Percentiles rank a stretch among this genome's conserved stretches.
phyloP scores from a whole-genome alignment of 2,329 filamentous ascomycete species.

The Lachnellula cervina region DNA sequence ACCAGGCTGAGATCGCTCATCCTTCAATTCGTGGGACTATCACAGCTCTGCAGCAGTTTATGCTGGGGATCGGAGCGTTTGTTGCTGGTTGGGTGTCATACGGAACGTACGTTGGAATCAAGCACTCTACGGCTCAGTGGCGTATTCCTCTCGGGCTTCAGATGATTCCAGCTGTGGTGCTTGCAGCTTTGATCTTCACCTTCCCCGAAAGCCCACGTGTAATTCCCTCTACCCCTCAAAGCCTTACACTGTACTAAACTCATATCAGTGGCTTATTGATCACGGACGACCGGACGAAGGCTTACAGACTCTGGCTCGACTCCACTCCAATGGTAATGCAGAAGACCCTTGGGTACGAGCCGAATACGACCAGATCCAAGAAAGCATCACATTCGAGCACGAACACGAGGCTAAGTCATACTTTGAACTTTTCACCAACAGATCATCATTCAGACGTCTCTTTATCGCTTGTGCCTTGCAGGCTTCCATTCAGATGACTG shows the following conservation, averaged over 20 bases:
- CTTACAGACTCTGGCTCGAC: constrained; percentile 50
- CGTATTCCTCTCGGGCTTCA: constrained; percentile 46
- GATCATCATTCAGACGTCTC: constrained; percentile 57
- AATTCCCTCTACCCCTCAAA: background rate
- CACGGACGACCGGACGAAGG: constrained; percentile 52
- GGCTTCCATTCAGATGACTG: constrained; percentile 63
- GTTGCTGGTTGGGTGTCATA: constrained; percentile 70
- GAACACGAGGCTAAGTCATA: constrained; percentile 61
- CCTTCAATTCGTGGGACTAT: constrained; percentile 69
- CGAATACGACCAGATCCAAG: constrained; percentile 59
- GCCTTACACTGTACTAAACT: background rate
- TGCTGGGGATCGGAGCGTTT: constrained; percentile 72
- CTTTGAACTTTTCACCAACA: constrained; percentile 54
- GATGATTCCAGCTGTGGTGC: constrained; percentile 51
- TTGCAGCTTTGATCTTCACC: constrained; percentile 50
- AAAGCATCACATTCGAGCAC: constrained; percentile 56
- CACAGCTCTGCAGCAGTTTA: constrained; percentile 75
- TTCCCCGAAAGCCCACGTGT: constrained; percentile 54
- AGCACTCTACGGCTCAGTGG: constrained; percentile 31
- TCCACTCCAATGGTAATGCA: constrained; percentile 56
- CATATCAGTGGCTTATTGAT: constrained; percentile 53
- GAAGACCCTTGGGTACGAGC: constrained; percentile 57
- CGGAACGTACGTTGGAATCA: constrained; percentile 40
- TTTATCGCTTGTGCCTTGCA: constrained; percentile 58
- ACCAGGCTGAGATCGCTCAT: constrained; percentile 72